Base-by-base conservation (phyloP, 2,329 filamentous ascomycete genomes). In the Pleoardoris graminearum region DNA sequence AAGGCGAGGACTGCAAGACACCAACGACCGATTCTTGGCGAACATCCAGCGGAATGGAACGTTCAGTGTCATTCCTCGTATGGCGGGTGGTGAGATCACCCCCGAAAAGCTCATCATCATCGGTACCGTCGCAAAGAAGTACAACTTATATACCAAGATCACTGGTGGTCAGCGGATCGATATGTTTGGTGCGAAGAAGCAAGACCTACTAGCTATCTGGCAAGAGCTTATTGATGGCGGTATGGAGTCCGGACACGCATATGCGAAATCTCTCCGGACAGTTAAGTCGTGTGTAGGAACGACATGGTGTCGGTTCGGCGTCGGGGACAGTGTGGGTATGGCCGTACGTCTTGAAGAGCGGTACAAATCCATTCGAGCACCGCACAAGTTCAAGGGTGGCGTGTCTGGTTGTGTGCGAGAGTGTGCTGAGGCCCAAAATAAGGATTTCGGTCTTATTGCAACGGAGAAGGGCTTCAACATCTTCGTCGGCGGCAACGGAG, bases 401-500 rank as follows among this genome's bases (percentile, higher is more conserved):
- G 91, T 96, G 0, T 92, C 88, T 49, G 91, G 91, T 11, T 96
- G 91, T 59, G 90, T 96, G n/a, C 82, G 91, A 49, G 91, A 96
- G 74, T 96, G 91, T 61, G 91, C 91, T 0, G 91, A 96, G 73
- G 91, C 91, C 1, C 91, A 95, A 68, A 93, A 87, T 74, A 96
- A 96, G 75, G 91, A 96, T 67, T 96, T 96, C 62, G 91, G 91
- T 19, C 84, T 96, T 43, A 96, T 96, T 52, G 91, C 91, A 12
- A 95, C 90, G 0, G 91, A 96, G 56, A 96, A 94, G 65, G 91
- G 91, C 25, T 96, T 90, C 82, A 96, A 96, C 74, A 86, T 96
- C 71, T 96, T 91, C 63, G 90, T 96, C 1, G 91, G 83, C 29
- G 91, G 91, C 42, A 96, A 96, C 68, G 91, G 91, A 47, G 91